phyloP scores from a whole-genome alignment of 768 basidiomycete species.

The Pleurotus djamor region DNA sequence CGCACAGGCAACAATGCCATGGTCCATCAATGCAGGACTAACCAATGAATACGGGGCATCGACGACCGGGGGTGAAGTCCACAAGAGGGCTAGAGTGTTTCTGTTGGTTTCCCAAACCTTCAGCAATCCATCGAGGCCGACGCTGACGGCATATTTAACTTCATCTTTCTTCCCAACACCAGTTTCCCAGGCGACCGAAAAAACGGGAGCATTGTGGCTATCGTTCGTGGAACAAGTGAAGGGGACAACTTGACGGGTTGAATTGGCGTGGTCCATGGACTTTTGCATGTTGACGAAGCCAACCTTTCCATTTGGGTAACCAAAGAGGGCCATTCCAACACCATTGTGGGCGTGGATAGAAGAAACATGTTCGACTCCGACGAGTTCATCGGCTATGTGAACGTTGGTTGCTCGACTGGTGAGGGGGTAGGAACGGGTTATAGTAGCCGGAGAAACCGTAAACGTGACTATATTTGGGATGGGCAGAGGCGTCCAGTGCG shows the following conservation, averaged over 20 bases:
- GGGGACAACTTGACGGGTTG: conserved; percentile 27
- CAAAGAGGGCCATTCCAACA: conserved; percentile 73
- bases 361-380: conserved; percentile 62
- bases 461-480: conserved; percentile 29
- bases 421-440: conserved; percentile 70
- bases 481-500: conserved; percentile 12
- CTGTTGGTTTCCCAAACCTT: conserved; percentile 72
- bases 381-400: conserved; percentile 75
- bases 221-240: conserved; percentile 48
- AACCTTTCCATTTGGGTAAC: conserved; percentile 67
- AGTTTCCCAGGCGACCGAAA: conserved; percentile 52
- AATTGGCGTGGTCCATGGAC: conserved; percentile 47
- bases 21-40: conserved; percentile 17
- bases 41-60: neutral
- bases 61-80: conserved; percentile 46
- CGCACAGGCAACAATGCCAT: conserved; percentile 53
- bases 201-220: conserved; percentile 60
- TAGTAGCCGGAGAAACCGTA: conserved; percentile 66
- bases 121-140: conserved; percentile 59
- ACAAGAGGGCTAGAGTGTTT: conserved; percentile 43
- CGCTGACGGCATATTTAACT: conserved; percentile 41
- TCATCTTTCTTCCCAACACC: conserved; percentile 14
- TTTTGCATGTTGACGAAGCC: conserved; percentile 54
- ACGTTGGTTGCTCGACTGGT: conserved; percentile 61
- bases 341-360: conserved; percentile 59